Base-by-base conservation (phyloP, 2,329 filamentous ascomycete genomes). In the Talaromyces islandicus region DNA sequence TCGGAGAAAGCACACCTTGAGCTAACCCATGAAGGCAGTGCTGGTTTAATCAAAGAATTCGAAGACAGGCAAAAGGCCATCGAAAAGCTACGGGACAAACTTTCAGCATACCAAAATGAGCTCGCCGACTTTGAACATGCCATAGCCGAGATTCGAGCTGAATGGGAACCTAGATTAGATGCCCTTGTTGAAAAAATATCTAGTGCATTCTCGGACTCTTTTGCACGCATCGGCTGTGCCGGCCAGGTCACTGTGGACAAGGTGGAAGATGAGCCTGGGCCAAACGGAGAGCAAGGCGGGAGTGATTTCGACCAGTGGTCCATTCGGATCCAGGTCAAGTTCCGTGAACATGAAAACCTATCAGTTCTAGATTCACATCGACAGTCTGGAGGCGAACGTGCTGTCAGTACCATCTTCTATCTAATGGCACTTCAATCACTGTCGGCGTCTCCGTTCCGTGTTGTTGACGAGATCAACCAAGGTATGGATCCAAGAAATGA, bases 401-500 rank as follows among this genome's bases (percentile, higher is more conserved):
- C 94, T 25, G 93, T 99, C 24, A 96, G 91, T 24, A 99, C 94
- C 14, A 96, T 97, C 71, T 99, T 97, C 82, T 99, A 95, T 78
- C 90, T 99, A 60, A 97, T 99, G 92, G 91, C 94, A 5, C 84
- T 99, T 27, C 94, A 99, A 74, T 90, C 90, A 55, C 87, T 99
- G 69, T 93, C 94, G 17, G 89, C 92, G 69, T 92, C 92, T 3
- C 94, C 94, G 1, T 99, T 99, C 84, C 91, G 94, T 57, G 93
- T 99, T 55, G 94, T 99, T 61, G 94, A 99, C 76, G 94, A 99
- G 78, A 99, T 99, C 81, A 99, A 99, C 72, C 94, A 99, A 77
- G 94, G 94, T 66, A 99, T 99, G 94, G 94, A 99, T 74, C 94
- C 93, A 50, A 88, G 94, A 69, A 99, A 99, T 76, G 94, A 99